Base-by-base conservation (phyloP, 805 yeast genomes). In the Yarrowia osloensis region DNA sequence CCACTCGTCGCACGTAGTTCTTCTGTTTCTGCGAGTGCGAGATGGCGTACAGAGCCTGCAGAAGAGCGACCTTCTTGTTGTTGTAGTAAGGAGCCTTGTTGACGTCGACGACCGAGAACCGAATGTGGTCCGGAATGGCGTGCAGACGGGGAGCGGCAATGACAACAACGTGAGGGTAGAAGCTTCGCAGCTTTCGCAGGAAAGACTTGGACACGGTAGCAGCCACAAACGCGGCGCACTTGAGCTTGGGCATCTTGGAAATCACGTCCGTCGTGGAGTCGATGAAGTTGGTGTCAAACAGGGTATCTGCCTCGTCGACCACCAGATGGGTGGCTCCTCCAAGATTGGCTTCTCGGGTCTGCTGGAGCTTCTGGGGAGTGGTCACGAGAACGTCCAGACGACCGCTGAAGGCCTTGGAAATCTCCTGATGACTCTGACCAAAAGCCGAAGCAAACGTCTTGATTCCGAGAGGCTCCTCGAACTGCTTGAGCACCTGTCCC, bases 291-390 rank as follows among this genome's bases (percentile, higher is more conserved):
- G 85, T 84, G 74, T 93, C 97, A 86, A 93, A 82, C 67, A 94
- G 78, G 0, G 97, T 89, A 77, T 94, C 99, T 0, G 99, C 98
- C 76, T 94, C 99, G 75, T 94, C 99, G 15, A 90, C 84, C 1
- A 90, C 94, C 52, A 89, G 81, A 73, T 83, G 88, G 29, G 81
- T 44, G 11, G 54, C 54, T 7, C 66, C 66, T 9, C 19, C 52
- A 1, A 46, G 40, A 21, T 61, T 61, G 26, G 8, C 13, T 7
- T 61, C 66, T 61, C 54, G 40, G 12, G 44, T 44, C 44, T 31
- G 66, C 42, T 44, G 54, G 13, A 61, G 54, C 33, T 90, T 91
- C 15, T 87, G 88, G 0, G 99, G 98, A 0, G 98, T 91, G 0
- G 97, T 88, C 4, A 94, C 85, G 69, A 93, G 76, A 3, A 95